Conservation (phyloP, 2,329 filamentous ascomycete genomes). For the Colletotrichum zoysiae region DNA sequence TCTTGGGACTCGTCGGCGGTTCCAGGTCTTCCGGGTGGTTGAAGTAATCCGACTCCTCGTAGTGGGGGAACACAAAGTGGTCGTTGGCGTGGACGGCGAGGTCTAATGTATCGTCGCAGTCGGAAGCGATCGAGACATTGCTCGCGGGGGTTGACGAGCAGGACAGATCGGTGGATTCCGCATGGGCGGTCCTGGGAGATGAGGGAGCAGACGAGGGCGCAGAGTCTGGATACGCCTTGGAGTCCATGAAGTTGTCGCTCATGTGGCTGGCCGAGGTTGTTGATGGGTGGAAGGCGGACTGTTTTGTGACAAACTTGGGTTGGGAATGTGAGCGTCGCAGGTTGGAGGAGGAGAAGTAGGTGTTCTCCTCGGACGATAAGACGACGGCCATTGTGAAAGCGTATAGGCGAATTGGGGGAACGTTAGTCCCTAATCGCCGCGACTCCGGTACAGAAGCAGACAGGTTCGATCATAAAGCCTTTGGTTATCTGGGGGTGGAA, state of each 20-base stretch:
- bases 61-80: conserved; percentile 60
- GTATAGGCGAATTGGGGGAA: conserved; percentile 34
- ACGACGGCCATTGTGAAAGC: conserved; percentile 65
- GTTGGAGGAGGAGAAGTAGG: conserved; percentile 63
- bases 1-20: conserved; percentile 63
- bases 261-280: conserved; percentile 59
- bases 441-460: conserved; percentile 18
- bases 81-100: conserved; percentile 63
- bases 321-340: conserved; percentile 73
- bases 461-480: conserved; percentile 35
- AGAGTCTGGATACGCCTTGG: conserved; percentile 60
- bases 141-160: conserved; percentile 73
- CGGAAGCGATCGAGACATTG: conserved; percentile 71
- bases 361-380: conserved; percentile 68
- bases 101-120: conserved; percentile 61
- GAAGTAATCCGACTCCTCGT: conserved; percentile 62
- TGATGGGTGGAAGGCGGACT: conserved; percentile 58
- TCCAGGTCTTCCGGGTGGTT: conserved; percentile 63
- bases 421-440: conserved; percentile 36
- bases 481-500: not conserved
- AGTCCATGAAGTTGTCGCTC: conserved; percentile 60
- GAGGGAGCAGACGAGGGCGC: conserved; percentile 67
- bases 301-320: conserved; percentile 64
- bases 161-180: conserved; percentile 68
- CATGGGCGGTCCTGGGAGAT: conserved; percentile 65